Percentiles rank a stretch among this genome's conserved stretches.
phyloP scores from a whole-genome alignment of 2,329 filamentous ascomycete species.

The Pezicula radicicola region DNA sequence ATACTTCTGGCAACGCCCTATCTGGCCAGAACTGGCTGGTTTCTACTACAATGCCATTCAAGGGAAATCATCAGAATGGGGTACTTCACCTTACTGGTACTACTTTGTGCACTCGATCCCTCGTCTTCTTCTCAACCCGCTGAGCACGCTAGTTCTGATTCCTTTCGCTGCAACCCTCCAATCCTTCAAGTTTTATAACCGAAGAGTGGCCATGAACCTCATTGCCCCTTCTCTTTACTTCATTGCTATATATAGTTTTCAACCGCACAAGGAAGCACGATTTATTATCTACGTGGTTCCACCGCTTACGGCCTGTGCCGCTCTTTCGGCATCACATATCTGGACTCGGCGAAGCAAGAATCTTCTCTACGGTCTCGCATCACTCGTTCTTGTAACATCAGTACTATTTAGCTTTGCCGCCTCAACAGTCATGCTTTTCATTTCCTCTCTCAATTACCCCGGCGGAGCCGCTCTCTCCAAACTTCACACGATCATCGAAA shows the following conservation, averaged over 20 bases:
- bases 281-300: constrained; percentile 92
- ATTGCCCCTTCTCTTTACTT: constrained; percentile 69
- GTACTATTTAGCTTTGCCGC: constrained; percentile 56
- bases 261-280: constrained; percentile 94
- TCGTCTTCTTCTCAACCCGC: constrained; percentile 78
- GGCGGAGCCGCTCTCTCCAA: constrained; percentile 74
- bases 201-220: constrained; percentile 43
- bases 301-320: constrained; percentile 72
- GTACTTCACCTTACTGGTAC: constrained; percentile 78
- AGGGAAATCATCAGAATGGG: constrained; percentile 84
- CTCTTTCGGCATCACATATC: constrained; percentile 69
- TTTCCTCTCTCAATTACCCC: constrained; percentile 91
- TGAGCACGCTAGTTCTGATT: constrained; percentile 53
- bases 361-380: constrained; percentile 49
- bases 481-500: constrained; percentile 39
- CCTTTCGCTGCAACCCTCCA: constrained; percentile 38
- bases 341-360: constrained; percentile 65
- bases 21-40: constrained; percentile 88
- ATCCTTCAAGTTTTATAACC: constrained; percentile 28
- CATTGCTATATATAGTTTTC: constrained; percentile 75
- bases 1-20: constrained; percentile 83
- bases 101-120: constrained; percentile 84
- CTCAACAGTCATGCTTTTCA: constrained; percentile 65
- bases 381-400: constrained; percentile 54
- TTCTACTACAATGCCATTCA: constrained; percentile 91